Evolutionary conservation across 2,329 filamentous ascomycete species (phyloP), one percentile per base, ranked within the genome.

Genomic region (Cryphonectria naterciae): DNA sequence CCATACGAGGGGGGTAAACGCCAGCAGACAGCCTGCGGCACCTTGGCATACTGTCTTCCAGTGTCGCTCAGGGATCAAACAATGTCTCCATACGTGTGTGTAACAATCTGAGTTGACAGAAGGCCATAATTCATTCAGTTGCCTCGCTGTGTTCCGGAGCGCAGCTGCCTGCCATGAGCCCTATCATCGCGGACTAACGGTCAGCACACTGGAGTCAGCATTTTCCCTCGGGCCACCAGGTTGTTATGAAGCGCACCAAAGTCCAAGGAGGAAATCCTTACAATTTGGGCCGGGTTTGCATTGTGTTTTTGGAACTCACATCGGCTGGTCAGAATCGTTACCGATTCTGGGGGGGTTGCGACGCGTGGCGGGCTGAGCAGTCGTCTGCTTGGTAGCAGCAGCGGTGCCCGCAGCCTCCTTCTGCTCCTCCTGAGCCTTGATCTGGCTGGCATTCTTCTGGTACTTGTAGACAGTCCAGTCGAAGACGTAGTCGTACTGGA

Each of bases 391-490:
- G 78, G 87, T 86, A 80, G 87, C 86, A 77, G 88, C 87, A 76
- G 85, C 83, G 72, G 86, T 84, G 75, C 86, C 88, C 77, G 90
- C 89, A 79, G 90, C 89, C 78, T 87, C 86, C 84, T 95, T 93
- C 75, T 94, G 92, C 76, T 88, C 89, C 91, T 75, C 90, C 91
- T 76, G 92, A 82, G 95, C 92, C 76, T 93, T 93, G 81, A 97
- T 97, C 79, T 94, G 94, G 85, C 97, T 93, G 69, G 95, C 95
- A 78, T 98, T 98, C 91, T 98, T 98, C 89, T 98, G 95, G 88
- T 98, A 98, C 87, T 98, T 98, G 90, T 98, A 98, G 79, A 98
- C 96, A 72, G 96, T 99, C 96, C 96, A 99, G 85, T 99, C 96
- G 79, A 99, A 99, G 77, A 99, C 96, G 78, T 99, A 98, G 84